Conservation (phyloP, 1,284 basidiomycete species). For the Lignosus rhinocerotis region DNA sequence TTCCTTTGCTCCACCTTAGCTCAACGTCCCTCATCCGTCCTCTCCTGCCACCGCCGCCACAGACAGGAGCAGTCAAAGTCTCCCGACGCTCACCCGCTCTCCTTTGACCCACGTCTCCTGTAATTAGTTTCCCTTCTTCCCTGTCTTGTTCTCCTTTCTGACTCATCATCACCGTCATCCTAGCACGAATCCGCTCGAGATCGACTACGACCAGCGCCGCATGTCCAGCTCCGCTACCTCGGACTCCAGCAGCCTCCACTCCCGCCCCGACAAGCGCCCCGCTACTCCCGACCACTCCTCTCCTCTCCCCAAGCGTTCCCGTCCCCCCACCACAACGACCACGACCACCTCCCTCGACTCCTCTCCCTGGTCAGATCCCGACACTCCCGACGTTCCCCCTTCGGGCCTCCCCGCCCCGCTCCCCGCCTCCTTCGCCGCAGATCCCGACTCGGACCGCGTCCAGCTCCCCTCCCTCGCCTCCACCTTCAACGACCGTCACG, state of each 20-base stretch:
- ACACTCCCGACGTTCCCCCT: conserved; percentile 52
- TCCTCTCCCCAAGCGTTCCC: conserved; percentile 50
- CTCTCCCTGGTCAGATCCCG: conserved; percentile 41
- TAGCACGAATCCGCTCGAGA: conserved; percentile 34
- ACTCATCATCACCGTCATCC: conserved; percentile 51
- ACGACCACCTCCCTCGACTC: conserved; percentile 24
- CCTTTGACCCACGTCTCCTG: conserved; percentile 25
- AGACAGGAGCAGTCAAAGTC: conserved; percentile 18
- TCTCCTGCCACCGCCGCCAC: too few relatives aligned
- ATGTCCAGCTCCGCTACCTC: conserved; percentile 47
- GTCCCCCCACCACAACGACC: conserved; percentile 33
- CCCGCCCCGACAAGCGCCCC: conserved; percentile 57
- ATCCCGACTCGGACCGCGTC: conserved; percentile 53
- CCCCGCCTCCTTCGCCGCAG: too few relatives aligned
- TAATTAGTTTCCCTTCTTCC: conserved; percentile 21
- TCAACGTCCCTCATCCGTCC: neutral
- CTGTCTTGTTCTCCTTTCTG: too few relatives aligned
- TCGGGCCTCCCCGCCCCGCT: conserved; percentile 20
- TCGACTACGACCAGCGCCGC: conserved; percentile 37
- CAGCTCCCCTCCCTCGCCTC: conserved; percentile 73
- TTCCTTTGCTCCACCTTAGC: conserved; percentile 22
- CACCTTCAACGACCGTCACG: conserved; percentile 61
- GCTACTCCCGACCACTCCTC: conserved; percentile 51
- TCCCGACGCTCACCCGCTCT: conserved; percentile 20
- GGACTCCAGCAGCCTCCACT: conserved; percentile 54